Evolutionary conservation across 2,329 filamentous ascomycete species (phyloP).

Genomic region (Ramularia collo-cygni): DNA sequence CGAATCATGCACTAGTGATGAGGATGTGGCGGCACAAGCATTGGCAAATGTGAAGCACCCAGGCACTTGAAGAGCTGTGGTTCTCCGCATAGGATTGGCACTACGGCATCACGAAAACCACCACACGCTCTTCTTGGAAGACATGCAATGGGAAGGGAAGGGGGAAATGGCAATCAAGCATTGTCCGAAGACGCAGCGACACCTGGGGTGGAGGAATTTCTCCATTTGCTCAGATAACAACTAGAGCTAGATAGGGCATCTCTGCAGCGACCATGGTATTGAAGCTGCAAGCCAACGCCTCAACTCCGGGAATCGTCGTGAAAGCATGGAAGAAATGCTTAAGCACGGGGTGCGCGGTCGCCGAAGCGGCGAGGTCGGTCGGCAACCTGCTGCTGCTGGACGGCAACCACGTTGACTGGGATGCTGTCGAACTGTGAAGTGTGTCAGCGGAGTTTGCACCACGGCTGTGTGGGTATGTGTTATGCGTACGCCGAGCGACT

Average conservation of each 20-base stretch:
- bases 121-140: too few species aligned
- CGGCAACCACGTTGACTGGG: slow-evolving; percentile 89
- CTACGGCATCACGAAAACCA: too few species aligned
- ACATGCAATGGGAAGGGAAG: slow-evolving; percentile 3
- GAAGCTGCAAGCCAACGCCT: slow-evolving; percentile 15
- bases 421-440: slow-evolving; percentile 80
- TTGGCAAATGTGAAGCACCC: neutral
- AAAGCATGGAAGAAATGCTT: slow-evolving; percentile 12
- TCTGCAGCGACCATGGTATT: slow-evolving; percentile 9
- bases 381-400: slow-evolving; percentile 77
- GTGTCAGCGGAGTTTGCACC: slow-evolving; percentile 8
- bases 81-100: too few species aligned
- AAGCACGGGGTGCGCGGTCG: slow-evolving; percentile 47
- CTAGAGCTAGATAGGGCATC: slow-evolving; percentile 12
- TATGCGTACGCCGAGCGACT: slow-evolving; percentile 97
- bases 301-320: slow-evolving; percentile 14
- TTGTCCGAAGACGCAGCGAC: slow-evolving; percentile 76
- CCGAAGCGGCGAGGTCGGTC: slow-evolving; percentile 77
- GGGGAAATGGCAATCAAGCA: slow-evolving; percentile 81
- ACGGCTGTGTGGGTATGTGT: slow-evolving; percentile 45
- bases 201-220: slow-evolving; percentile 54
- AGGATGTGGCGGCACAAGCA: neutral
- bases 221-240: slow-evolving; percentile 9
- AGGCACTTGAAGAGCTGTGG: too few species aligned
- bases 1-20: too few species aligned